Conservation (phyloP, 2,329 filamentous ascomycete genomes). For the Penicillium freii region DNA sequence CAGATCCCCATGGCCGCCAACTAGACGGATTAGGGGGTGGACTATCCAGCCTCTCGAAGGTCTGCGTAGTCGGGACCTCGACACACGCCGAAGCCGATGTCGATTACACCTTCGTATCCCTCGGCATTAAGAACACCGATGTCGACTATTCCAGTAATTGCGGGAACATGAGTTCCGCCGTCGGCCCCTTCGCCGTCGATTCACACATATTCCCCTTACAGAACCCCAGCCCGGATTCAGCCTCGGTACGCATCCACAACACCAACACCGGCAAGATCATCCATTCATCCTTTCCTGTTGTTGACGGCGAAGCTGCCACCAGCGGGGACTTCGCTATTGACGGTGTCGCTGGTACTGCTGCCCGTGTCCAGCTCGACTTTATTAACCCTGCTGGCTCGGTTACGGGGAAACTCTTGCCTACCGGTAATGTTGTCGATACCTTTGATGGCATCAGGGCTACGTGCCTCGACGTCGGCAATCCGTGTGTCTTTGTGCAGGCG, state of each 20-base stretch:
- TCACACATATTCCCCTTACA: constrained; percentile 45
- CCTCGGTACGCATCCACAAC: constrained; percentile 60
- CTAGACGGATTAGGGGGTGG: constrained; percentile 71
- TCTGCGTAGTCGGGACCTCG: constrained; percentile 63
- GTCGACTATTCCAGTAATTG: constrained; percentile 70
- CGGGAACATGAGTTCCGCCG: constrained; percentile 68
- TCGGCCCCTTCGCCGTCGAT: constrained; percentile 66
- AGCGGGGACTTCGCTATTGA: constrained; percentile 61
- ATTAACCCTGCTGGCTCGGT: constrained; percentile 62
- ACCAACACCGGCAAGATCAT: constrained; percentile 70
- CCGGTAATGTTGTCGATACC: constrained; percentile 54
- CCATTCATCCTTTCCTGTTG: constrained; percentile 55
- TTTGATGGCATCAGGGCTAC: constrained; percentile 54
- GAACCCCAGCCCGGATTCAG: constrained; percentile 33
- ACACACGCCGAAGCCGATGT: constrained; percentile 54
- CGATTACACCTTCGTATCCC: constrained; percentile 69
- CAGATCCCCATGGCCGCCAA: constrained; percentile 65
- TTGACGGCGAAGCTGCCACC: constrained; percentile 49
- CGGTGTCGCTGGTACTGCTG: constrained; percentile 59
- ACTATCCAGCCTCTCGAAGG: constrained; percentile 67
- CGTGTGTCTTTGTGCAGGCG: constrained; percentile 61
- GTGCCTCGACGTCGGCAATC: constrained; percentile 64
- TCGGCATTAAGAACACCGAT: constrained; percentile 60
- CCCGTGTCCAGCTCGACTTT: constrained; percentile 61
- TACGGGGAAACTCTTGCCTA: constrained; percentile 62